These are phyloP conservation scores for Pichia nakasei DNA, from an alignment of 805 yeast species.

Conservation along the genomic window DNA sequence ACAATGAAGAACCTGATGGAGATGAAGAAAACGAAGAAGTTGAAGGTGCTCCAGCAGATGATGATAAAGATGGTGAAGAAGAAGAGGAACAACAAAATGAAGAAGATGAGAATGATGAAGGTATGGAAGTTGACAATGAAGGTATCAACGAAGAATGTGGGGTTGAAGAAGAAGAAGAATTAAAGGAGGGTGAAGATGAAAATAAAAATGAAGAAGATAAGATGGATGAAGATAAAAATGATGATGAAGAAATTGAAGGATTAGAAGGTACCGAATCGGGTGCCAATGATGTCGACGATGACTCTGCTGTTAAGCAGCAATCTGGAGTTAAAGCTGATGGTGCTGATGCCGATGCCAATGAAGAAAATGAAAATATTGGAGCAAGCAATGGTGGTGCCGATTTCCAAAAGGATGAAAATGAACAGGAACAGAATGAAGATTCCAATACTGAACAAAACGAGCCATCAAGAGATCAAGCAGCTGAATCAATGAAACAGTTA, in stretches of 20 bases:
- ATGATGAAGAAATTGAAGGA: constrained; percentile 26
- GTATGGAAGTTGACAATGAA: constrained; percentile 13
- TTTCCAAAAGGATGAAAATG: constrained; percentile 32
- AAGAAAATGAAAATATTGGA: constrained; percentile 54
- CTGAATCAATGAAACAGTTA: constrained; percentile 73
- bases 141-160: constrained; percentile 24
- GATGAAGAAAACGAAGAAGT: constrained; percentile 21
- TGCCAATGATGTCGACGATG: constrained; percentile 27
- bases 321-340: constrained; percentile 29
- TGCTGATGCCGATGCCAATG: constrained; percentile 29
- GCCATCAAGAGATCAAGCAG: constrained; percentile 55
- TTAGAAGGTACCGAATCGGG: constrained; percentile 26
- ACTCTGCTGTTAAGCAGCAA: constrained; percentile 27
- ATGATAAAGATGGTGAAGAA: constrained; percentile 20
- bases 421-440: constrained; percentile 33
- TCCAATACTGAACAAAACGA: constrained; percentile 45
- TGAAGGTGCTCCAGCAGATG: constrained; percentile 20
- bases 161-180: constrained; percentile 24
- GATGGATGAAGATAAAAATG: constrained; percentile 21
- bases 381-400: constrained; percentile 45
- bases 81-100: constrained; percentile 27
- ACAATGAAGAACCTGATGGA: constrained; percentile 21
- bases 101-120: constrained; percentile 18
- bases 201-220: constrained; percentile 18
- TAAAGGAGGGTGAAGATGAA: constrained; percentile 18